Conservation (phyloP, 2,329 filamentous ascomycete species). For the Lasiodiplodia hormozganensis region DNA sequence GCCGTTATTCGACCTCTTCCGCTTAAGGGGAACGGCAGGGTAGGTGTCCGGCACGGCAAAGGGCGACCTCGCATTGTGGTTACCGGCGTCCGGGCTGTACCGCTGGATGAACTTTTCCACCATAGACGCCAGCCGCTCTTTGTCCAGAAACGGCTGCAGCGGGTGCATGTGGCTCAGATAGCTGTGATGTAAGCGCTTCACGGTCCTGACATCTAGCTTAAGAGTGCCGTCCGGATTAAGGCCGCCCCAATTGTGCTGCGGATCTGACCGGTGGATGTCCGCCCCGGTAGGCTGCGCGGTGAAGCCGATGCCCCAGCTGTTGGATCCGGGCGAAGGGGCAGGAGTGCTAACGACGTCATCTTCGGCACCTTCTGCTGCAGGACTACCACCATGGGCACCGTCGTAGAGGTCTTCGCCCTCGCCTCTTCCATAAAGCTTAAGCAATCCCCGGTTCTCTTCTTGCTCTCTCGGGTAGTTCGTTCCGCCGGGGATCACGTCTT, state of each 20-base stretch:
- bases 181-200: slow-evolving; percentile 59
- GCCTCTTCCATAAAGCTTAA: slow-evolving; percentile 79
- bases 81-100: slow-evolving; percentile 40
- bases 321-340: slow-evolving; percentile 52
- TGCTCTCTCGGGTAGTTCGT: slow-evolving; percentile 73
- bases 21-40: slow-evolving; percentile 41
- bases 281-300: slow-evolving; percentile 37
- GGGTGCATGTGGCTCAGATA: slow-evolving; percentile 68
- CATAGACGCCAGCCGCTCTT: slow-evolving; percentile 58
- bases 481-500: slow-evolving; percentile 53
- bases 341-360: slow-evolving; percentile 37
- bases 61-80: slow-evolving; percentile 32
- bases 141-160: slow-evolving; percentile 69
- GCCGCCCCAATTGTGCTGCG: slow-evolving; percentile 52
- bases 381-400: slow-evolving; percentile 45
- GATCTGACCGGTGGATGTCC: slow-evolving; percentile 40
- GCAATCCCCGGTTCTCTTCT: slow-evolving; percentile 75
- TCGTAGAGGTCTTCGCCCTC: slow-evolving; percentile 71
- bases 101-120: slow-evolving; percentile 55
- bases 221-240: slow-evolving; percentile 61
- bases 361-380: slow-evolving; percentile 50
- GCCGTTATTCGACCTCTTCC: slow-evolving; percentile 43
- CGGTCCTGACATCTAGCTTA: slow-evolving; percentile 59
- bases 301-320: slow-evolving; percentile 59
- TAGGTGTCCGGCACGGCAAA: slow-evolving; percentile 37